Conservation (phyloP, 2,329 filamentous ascomycete genomes). For the Simplicillium sp. region DNA sequence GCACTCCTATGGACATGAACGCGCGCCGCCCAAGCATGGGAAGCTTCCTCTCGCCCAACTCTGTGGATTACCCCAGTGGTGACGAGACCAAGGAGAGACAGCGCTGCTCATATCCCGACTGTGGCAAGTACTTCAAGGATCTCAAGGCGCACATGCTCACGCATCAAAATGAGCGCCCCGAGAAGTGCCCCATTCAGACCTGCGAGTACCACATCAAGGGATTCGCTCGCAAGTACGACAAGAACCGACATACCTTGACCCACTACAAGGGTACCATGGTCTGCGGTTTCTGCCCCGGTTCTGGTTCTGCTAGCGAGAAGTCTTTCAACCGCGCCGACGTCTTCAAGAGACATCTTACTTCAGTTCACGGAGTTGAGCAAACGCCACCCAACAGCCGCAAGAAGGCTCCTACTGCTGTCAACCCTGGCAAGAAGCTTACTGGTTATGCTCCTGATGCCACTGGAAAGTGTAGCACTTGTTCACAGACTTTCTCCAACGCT, state of each 20-base stretch:
- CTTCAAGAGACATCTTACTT: constrained; percentile 88
- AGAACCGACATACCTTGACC: constrained; percentile 87
- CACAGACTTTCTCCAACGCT: constrained; percentile 79
- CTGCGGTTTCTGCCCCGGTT: constrained; percentile 86
- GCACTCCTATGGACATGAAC: constrained; percentile 30
- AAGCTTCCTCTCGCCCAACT: constrained; percentile 58
- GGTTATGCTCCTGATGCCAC: constrained; percentile 70
- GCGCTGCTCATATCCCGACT: constrained; percentile 74
- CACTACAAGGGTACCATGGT: constrained; percentile 98
- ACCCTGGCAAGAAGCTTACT: constrained; percentile 53
- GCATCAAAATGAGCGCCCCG: constrained; percentile 80
- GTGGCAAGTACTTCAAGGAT: constrained; percentile 81
- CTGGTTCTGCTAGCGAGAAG: constrained; percentile 82
- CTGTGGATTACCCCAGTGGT: constrained; percentile 49
- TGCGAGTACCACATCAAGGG: constrained; percentile 91
- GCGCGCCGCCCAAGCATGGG: constrained; percentile 58
- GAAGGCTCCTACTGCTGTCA: constrained; percentile 37
- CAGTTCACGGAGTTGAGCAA: constrained; percentile 87
- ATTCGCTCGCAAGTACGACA: constrained; percentile 92
- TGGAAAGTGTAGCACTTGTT: constrained; percentile 93
- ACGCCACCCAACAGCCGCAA: constrained; percentile 86
- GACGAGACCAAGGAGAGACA: constrained; percentile 58
- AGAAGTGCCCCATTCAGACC: constrained; percentile 87
- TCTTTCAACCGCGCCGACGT: constrained; percentile 93
- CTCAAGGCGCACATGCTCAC: constrained; percentile 92